Evolutionary conservation across 148 eudicot species (phyloP), one percentile per base, ranked within the genome.

Genomic region (Linanthus parryae): DNA sequence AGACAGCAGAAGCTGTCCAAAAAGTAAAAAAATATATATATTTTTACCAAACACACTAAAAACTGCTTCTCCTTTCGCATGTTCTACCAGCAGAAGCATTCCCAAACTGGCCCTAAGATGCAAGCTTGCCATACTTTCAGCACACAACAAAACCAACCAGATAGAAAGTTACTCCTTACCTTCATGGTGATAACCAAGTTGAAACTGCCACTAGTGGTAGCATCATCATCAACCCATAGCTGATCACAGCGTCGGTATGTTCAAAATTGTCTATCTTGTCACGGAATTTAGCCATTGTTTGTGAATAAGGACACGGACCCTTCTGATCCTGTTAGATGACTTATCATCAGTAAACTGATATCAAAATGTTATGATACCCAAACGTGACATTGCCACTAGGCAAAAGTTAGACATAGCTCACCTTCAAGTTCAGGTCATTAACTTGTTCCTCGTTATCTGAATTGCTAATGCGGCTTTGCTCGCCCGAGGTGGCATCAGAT

Each of bases 151-250:
- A 44, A 44, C 20, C 5, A 29, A 28, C 17, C 36, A 26, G 11
- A 27, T 27, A 48, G 14, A 48, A n/a, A 35, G 20, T 16, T 41
- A 30, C 27, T 36, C 60, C 46, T 54, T 57, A 71, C 70, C 79
- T 59, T 82, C 72, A 84, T 23, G 42, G 21, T 44, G 95, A 73
- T n/a, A 86, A 43, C 87, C 82, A 79, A 56, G 86, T 79, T 31
- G 85, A 78, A 24, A 69, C 50, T 18, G 71, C 84, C 49, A 83
- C 70, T 60, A 83, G 30, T 11, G 78, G 80, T 33, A 84, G 59
- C 87, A 84, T 71, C 37, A 70, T 21, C n/a, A 65, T 63, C 49
- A 91, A 69, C 40, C 95, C 98, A 29, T 67, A 79, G 61, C 69
- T 87, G 56, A 86, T 84, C 39, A 72, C 36, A 33, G 52, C 58